Conservation (phyloP, 306 rosid genomes). For the Heteromeles arbutifolia region DNA sequence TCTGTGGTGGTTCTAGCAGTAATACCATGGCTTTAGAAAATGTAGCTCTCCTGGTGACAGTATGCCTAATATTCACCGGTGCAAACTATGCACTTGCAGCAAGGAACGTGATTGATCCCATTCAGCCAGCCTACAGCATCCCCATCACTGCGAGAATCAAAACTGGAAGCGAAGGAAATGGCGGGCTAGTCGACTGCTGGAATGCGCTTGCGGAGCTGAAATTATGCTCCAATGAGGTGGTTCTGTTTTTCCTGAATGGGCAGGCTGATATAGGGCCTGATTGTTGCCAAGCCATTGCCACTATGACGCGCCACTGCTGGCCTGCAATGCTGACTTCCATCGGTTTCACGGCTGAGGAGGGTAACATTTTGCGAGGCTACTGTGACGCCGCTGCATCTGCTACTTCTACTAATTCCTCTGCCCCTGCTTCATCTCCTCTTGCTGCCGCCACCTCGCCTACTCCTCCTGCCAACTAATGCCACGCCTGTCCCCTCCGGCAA, state of each 20-base stretch:
- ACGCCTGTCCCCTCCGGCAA: not conserved
- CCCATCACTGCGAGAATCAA: not conserved
- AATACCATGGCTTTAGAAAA: not conserved
- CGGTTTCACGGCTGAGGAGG: conserved; percentile 28
- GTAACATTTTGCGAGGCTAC: conserved; percentile 19
- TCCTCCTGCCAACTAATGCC: not conserved
- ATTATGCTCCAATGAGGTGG: conserved; percentile 33
- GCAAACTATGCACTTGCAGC: not conserved
- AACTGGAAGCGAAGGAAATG: not conserved
- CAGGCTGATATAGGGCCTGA: conserved; percentile 16
- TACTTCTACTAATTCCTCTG: not conserved
- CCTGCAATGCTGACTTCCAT: conserved; percentile 31
- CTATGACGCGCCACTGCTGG: conserved; percentile 42
- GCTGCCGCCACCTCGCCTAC: not conserved
- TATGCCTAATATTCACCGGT: not conserved
- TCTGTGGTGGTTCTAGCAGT: not conserved
- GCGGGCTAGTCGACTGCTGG: conserved; percentile 20
- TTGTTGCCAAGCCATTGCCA: conserved; percentile 32
- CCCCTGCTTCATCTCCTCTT: conserved; percentile 15
- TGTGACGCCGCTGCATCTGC: conserved; percentile 18
- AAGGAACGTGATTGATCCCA: conserved; percentile 8
- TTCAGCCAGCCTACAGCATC: too few relatives aligned
- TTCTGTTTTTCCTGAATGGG: conserved; percentile 21
- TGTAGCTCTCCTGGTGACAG: not conserved
- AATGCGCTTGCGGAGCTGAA: conserved; percentile 19